Percentiles rank a stretch among this genome's conserved stretches.
Evolutionary conservation across 1,284 basidiomycete genomes (phyloP).

Genomic region (Pseudozyma pruni): DNA sequence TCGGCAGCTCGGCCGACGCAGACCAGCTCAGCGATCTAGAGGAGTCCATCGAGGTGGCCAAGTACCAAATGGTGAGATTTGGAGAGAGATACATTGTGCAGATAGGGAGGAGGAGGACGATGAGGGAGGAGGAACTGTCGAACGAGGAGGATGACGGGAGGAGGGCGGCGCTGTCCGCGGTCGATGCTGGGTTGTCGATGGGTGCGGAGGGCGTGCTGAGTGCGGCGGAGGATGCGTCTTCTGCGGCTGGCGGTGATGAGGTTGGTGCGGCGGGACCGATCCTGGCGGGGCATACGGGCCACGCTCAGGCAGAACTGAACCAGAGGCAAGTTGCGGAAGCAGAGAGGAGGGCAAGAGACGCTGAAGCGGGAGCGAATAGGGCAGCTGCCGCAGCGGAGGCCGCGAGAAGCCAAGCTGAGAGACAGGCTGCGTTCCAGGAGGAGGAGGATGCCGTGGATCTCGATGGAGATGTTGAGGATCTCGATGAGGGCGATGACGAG

Average conservation of each 20-base stretch:
- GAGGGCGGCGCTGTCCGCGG: slow-evolving; percentile 24
- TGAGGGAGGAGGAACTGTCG: slow-evolving; percentile 57
- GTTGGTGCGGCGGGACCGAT: slow-evolving; percentile 18
- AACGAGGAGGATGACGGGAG: slow-evolving; percentile 54
- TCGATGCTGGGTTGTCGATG: slow-evolving; percentile 21
- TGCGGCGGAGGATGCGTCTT: slow-evolving; percentile 11
- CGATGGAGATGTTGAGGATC: slow-evolving; percentile 56
- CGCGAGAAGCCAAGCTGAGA: slow-evolving; percentile 29
- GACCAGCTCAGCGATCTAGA: slow-evolving; percentile 64
- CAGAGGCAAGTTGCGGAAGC: slow-evolving; percentile 26
- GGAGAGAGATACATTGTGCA: slow-evolving; percentile 62
- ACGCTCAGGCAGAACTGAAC: slow-evolving; percentile 37
- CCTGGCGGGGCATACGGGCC: slow-evolving; percentile 36
- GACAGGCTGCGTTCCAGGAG: slow-evolving; percentile 42
- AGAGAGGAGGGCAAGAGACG: slow-evolving; percentile 36
- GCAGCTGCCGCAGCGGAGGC: slow-evolving; percentile 35
- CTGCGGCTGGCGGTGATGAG: slow-evolving; percentile 6
- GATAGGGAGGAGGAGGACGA: slow-evolving; percentile 56
- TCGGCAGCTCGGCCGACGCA: slow-evolving; percentile 54
- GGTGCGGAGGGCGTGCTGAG: slow-evolving; percentile 10
- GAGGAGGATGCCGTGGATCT: slow-evolving; percentile 51
- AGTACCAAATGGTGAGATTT: slow-evolving; percentile 53
- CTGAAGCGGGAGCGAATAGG: slow-evolving; percentile 36
- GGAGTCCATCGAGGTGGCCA: slow-evolving; percentile 54
- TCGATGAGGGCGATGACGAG: slow-evolving; percentile 51